Conservation (phyloP, 2,329 filamentous ascomycete genomes). For the Ceratocystiopsis brevicomis region DNA sequence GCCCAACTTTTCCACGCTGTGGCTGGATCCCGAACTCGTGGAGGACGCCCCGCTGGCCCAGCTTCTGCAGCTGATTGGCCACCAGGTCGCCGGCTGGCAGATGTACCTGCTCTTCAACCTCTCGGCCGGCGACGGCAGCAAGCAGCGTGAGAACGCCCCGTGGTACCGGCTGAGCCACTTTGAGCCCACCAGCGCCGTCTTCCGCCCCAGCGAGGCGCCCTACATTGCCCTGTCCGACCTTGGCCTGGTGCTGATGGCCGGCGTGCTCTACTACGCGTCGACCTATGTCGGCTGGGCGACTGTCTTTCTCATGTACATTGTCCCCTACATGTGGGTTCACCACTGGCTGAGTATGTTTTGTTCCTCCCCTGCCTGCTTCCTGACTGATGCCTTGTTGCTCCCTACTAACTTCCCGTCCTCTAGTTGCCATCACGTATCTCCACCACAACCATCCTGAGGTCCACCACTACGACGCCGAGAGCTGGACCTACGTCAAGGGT, state of each 20-base stretch:
- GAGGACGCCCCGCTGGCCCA: conserved; percentile 41
- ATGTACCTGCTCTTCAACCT: conserved; percentile 82
- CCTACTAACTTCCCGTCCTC: not conserved
- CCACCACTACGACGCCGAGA: conserved; percentile 67
- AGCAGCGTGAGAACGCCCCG: conserved; percentile 59
- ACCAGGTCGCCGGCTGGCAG: conserved; percentile 87
- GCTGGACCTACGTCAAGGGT: conserved; percentile 84
- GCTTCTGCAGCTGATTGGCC: conserved; percentile 35
- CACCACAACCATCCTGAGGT: conserved; percentile 90
- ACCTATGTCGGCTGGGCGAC: conserved; percentile 69
- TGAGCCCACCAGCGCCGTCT: conserved; percentile 69
- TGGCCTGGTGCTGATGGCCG: conserved; percentile 46
- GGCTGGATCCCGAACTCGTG: conserved; percentile 56
- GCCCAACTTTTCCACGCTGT: conserved; percentile 79
- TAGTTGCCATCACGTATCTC: conserved; percentile 88
- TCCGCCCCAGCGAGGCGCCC: conserved; percentile 77
- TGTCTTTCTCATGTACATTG: conserved; percentile 79
- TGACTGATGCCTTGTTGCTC: not conserved
- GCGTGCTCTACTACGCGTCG: conserved; percentile 47
- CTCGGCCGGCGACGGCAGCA: conserved; percentile 84
- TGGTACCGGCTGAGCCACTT: conserved; percentile 81
- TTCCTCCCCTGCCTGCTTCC: not conserved
- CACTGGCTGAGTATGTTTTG: conserved; percentile 76
- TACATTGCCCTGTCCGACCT: conserved; percentile 74
- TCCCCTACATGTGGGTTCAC: conserved; percentile 95